These are phyloP conservation scores for Wallacemonas collosoma DNA, from an alignment of 208 protist species.

Conservation along the genomic window DNA sequence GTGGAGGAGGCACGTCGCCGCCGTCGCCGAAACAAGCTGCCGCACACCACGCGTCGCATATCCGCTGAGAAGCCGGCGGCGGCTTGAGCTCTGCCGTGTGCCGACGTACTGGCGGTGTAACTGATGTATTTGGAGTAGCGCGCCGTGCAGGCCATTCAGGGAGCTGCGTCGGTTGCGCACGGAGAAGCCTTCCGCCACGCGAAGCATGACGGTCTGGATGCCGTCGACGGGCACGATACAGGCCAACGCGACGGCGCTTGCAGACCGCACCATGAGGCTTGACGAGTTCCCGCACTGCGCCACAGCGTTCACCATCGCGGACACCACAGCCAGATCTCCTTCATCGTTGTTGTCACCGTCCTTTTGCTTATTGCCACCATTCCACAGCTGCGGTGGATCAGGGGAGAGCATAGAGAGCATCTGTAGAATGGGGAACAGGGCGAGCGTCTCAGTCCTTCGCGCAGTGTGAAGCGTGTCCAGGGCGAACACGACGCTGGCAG, in stretches of 20 bases:
- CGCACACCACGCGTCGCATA: conserved; percentile 27
- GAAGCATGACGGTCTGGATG: conserved; percentile 3
- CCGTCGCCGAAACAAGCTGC: conserved; percentile 22
- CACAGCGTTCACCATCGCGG: conserved; percentile 60
- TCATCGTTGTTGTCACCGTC: neutral
- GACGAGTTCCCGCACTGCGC: conserved; percentile 45
- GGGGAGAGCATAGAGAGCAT: conserved; percentile 91
- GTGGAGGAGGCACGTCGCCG: conserved; percentile 26
- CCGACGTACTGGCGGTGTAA: conserved; percentile 83
- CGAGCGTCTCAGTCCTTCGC: conserved; percentile 38
- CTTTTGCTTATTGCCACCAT: neutral
- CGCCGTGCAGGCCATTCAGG: conserved; percentile 74
- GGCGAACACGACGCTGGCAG: conserved; percentile 63
- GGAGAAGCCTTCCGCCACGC: conserved; percentile 10
- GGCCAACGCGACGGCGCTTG: conserved; percentile 72
- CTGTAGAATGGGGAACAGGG: conserved; percentile 88
- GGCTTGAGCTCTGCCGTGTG: conserved; percentile 44
- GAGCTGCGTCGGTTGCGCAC: neutral
- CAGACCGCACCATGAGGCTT: conserved; percentile 82
- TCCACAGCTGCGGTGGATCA: conserved; percentile 56
- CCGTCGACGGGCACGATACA: conserved; percentile 63
- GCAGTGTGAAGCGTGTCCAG: conserved; percentile 41
- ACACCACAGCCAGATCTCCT: neutral
- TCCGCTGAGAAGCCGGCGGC: conserved; percentile 39
- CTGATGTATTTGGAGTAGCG: conserved; percentile 74